Conservation (phyloP, 768 basidiomycete species). For the Boletus vinaceobasis region DNA sequence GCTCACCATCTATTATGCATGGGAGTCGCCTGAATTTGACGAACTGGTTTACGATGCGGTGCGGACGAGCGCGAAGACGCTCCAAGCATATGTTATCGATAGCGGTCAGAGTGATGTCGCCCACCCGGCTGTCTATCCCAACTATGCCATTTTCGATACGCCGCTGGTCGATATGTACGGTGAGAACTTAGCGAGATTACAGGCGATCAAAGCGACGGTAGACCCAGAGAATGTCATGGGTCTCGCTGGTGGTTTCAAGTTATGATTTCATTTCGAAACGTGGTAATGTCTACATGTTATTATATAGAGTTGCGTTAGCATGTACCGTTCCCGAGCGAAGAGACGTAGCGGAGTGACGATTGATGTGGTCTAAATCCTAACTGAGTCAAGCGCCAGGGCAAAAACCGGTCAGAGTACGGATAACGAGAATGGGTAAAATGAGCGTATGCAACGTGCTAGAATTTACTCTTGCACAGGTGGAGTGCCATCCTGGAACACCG, state of each 20-base stretch:
- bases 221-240: conserved; percentile 62
- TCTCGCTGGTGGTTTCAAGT: conserved; percentile 61
- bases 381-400: not conserved
- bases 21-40: not conserved
- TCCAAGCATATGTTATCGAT: conserved; percentile 35
- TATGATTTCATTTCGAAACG: conserved; percentile 23
- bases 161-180: conserved; percentile 49
- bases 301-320: not conserved
- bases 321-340: too few species aligned
- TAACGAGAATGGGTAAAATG: not conserved
- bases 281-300: not conserved
- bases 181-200: conserved; percentile 35
- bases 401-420: not conserved
- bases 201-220: conserved; percentile 39
- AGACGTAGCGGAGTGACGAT: not conserved
- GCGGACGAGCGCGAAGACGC: conserved; percentile 33
- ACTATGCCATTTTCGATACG: conserved; percentile 55
- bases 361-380: not conserved
- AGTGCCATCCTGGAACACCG: too few species aligned
- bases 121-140: conserved; percentile 44
- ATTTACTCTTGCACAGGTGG: too few species aligned
- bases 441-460: not conserved
- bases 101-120: conserved; percentile 25
- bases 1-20: conserved; percentile 41
- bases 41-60: conserved; percentile 34